Evolutionary conservation across 768 basidiomycete species (phyloP).

Genomic region (Agaricus subrufescens): DNA sequence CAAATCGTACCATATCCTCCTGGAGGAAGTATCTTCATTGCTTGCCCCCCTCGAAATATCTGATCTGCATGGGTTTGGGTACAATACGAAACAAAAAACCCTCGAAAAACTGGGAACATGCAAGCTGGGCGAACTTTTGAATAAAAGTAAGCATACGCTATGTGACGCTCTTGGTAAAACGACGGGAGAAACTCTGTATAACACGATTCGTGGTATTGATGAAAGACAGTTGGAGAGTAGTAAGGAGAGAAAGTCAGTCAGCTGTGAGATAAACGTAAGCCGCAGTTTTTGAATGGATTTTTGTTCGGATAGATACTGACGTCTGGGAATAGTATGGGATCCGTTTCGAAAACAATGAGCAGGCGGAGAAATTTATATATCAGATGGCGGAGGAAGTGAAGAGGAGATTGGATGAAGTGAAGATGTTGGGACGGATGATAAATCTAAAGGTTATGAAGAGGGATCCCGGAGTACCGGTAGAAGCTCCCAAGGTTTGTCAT

Average conservation of each 20-base stretch:
- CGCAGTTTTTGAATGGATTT: not conserved
- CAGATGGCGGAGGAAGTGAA: constrained; percentile 78
- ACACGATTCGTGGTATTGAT: constrained; percentile 82
- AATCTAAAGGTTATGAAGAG: constrained; percentile 90
- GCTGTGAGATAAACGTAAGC: constrained; percentile 90
- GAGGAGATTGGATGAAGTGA: constrained; percentile 60
- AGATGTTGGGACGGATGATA: constrained; percentile 67
- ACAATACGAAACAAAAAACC: constrained; percentile 71
- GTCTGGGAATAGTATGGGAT: constrained; percentile 75
- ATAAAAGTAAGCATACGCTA: constrained; percentile 59
- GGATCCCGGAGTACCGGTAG: constrained; percentile 79
- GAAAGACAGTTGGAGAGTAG: constrained; percentile 74
- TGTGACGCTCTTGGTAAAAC: constrained; percentile 73
- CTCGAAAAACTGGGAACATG: constrained; percentile 72
- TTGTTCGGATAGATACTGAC: not conserved
- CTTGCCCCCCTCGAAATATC: constrained; percentile 69
- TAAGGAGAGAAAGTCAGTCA: constrained; percentile 86
- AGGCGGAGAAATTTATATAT: constrained; percentile 75
- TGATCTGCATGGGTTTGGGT: constrained; percentile 86
- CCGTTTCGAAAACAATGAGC: constrained; percentile 77
- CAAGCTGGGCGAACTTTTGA: constrained; percentile 62
- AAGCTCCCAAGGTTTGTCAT: constrained; percentile 76
- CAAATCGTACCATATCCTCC: constrained; percentile 70
- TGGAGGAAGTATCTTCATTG: constrained; percentile 45
- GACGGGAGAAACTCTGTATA: constrained; percentile 82